phyloP scores from a whole-genome alignment of 139 green algal genomes.

The Desmodesmus armatus region DNA sequence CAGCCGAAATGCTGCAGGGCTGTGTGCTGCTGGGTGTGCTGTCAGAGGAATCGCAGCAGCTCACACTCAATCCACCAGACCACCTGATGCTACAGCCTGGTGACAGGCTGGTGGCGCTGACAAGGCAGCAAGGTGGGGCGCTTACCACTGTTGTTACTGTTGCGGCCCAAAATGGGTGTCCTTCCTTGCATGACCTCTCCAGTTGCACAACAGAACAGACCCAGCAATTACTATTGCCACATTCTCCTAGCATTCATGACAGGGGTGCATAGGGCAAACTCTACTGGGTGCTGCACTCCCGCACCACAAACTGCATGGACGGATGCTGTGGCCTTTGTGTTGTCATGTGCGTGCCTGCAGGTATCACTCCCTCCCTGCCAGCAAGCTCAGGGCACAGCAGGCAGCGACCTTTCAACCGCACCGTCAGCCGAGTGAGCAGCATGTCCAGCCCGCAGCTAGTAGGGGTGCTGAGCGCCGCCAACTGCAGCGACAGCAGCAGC shows the following conservation, averaged over 20 bases:
- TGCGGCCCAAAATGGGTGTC: background rate
- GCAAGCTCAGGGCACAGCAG: background rate
- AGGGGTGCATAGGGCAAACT: too few relatives aligned
- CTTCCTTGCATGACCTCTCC: background rate
- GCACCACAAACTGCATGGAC: too few relatives aligned
- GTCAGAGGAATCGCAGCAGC: background rate
- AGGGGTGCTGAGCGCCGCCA: too few relatives aligned
- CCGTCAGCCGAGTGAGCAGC: slow-evolving; percentile 30
- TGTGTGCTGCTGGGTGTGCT: slow-evolving; percentile 36
- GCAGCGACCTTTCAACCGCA: background rate
- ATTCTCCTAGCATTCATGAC: too few relatives aligned
- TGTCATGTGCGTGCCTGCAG: background rate
- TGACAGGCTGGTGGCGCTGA: slow-evolving; percentile 38
- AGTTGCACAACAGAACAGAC: background rate
- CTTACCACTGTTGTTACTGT: too few relatives aligned
- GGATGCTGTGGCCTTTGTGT: too few relatives aligned
- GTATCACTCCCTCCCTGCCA: background rate
- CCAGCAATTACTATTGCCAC: background rate
- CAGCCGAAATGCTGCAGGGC: slow-evolving; percentile 13
- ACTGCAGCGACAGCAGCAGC: slow-evolving; percentile 11
- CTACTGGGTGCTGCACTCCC: too few relatives aligned
- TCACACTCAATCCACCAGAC: slow-evolving; percentile 31
- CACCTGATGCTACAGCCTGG: background rate
- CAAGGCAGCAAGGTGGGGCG: slow-evolving; percentile 25
- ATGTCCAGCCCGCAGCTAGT: slow-evolving; percentile 14